These are phyloP conservation scores for Xylaria venustula DNA, from an alignment of 495 filamentous ascomycete species.

Conservation along the genomic window DNA sequence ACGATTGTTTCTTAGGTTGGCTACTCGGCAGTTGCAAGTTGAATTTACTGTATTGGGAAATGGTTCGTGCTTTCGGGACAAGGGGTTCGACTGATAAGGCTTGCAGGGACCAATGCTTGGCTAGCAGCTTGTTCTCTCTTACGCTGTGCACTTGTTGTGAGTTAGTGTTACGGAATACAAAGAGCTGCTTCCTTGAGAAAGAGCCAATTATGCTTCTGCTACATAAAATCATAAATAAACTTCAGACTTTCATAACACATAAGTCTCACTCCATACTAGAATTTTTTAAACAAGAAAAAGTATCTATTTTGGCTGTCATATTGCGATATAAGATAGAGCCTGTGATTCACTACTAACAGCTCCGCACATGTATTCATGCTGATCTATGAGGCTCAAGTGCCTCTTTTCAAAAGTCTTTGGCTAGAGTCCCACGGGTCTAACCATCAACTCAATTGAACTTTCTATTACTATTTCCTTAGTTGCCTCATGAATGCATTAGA, in stretches of 20 bases:
- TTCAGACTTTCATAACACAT: not conserved
- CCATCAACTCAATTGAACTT: not conserved
- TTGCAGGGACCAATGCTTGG: not conserved
- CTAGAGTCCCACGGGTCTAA: not conserved
- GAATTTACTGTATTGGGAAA: conserved; percentile 4
- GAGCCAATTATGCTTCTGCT: not conserved
- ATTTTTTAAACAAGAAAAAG: not conserved
- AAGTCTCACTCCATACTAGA: not conserved
- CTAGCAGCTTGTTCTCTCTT: not conserved
- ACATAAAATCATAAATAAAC: not conserved
- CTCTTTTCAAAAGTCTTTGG: not conserved
- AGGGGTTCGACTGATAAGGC: not conserved
- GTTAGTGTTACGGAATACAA: conserved; percentile 16
- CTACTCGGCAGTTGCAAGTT: conserved; percentile 1
- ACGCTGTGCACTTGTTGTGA: conserved; percentile 6
- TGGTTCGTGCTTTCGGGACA: not conserved
- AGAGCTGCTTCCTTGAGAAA: not conserved
- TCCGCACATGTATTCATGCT: not conserved
- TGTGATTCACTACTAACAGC: conserved; percentile 8
- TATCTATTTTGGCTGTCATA: not conserved
- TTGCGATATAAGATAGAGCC: not conserved
- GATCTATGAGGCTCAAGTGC: conserved; percentile 2
- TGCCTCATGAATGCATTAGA: too few species aligned
- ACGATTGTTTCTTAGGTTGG: too few species aligned
- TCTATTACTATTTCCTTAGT: not conserved